phyloP scores from a whole-genome alignment of 768 basidiomycete genomes.

The Boletus barrowsii region DNA sequence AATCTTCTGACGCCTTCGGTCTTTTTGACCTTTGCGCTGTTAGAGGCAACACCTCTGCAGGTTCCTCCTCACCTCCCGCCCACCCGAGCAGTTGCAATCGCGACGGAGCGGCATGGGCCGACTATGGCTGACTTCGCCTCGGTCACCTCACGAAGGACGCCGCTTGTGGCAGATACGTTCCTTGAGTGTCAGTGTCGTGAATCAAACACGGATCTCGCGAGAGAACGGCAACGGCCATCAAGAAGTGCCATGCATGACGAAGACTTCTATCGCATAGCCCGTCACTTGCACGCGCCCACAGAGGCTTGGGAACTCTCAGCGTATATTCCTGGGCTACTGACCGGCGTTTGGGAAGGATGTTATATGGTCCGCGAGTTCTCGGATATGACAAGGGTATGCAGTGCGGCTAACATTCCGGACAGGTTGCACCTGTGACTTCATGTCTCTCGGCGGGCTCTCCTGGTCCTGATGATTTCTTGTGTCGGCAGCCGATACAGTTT shows the following conservation, averaged over 20 bases:
- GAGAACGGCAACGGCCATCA: slow-evolving; percentile 32
- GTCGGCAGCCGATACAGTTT: slow-evolving; percentile 51
- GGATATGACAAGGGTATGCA: slow-evolving; percentile 10
- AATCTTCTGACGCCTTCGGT: slow-evolving; percentile 45
- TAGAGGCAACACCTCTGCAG: slow-evolving; percentile 42
- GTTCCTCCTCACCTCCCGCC: slow-evolving; percentile 51
- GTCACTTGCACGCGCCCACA: slow-evolving; percentile 8
- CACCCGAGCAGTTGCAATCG: slow-evolving; percentile 44
- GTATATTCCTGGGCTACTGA: slow-evolving; percentile 44
- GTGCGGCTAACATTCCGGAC: slow-evolving; percentile 15
- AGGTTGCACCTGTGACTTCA: slow-evolving; percentile 29
- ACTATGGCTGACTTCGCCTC: slow-evolving; percentile 51
- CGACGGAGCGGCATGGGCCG: slow-evolving; percentile 46
- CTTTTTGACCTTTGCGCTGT: slow-evolving; percentile 50
- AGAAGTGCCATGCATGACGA: slow-evolving; percentile 35
- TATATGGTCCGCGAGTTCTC: slow-evolving; percentile 46
- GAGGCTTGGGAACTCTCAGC: slow-evolving; percentile 27
- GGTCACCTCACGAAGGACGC: slow-evolving; percentile 42
- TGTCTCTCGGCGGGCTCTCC: slow-evolving; percentile 13
- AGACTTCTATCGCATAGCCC: slow-evolving; percentile 37
- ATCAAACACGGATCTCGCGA: slow-evolving; percentile 30
- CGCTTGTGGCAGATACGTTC: slow-evolving; percentile 47
- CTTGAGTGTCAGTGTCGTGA: slow-evolving; percentile 25
- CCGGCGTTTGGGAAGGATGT: slow-evolving; percentile 60
- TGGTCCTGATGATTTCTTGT: slow-evolving; percentile 33